Percentiles rank a stretch among this genome's conserved stretches.
phyloP scores from a whole-genome alignment of 768 basidiomycete genomes.

The Leccinum fibrillosum region DNA sequence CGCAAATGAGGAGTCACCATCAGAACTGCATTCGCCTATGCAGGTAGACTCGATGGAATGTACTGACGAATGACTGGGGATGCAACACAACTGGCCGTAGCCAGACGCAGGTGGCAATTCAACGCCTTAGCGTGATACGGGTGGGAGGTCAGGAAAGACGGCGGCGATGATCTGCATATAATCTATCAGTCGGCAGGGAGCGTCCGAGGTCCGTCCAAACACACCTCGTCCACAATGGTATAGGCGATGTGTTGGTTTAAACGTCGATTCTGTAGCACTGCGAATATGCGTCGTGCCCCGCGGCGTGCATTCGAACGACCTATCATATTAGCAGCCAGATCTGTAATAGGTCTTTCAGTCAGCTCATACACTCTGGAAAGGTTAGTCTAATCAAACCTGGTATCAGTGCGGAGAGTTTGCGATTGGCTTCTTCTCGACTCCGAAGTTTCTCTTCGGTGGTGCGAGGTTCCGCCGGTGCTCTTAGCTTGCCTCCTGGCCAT shows the following conservation, averaged over 20 bases:
- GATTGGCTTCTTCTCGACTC: constrained; percentile 84
- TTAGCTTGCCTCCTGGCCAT: constrained; percentile 85
- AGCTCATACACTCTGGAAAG: background rate
- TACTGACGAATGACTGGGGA: constrained; percentile 1
- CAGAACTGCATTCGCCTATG: constrained; percentile 13
- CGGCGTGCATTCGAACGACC: constrained; percentile 94
- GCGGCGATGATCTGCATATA: constrained; percentile 49
- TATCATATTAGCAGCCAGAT: constrained; percentile 96
- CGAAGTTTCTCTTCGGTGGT: constrained; percentile 75
- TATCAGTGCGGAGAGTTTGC: constrained; percentile 85
- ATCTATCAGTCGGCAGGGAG: constrained; percentile 4
- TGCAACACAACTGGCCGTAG: background rate
- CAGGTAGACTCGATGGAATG: constrained; percentile 12
- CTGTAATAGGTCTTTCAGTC: constrained; percentile 37
- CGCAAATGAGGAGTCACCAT: background rate
- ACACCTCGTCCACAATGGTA: constrained; percentile 86
- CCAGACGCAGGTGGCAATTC: background rate
- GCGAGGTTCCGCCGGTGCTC: constrained; percentile 57
- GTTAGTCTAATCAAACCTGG: constrained; percentile 56
- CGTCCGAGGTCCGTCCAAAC: constrained; percentile 13
- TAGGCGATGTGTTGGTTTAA: constrained; percentile 92
- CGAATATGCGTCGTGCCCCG: constrained; percentile 89
- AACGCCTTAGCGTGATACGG: constrained; percentile 6
- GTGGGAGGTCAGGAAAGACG: constrained; percentile 52
- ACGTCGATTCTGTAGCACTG: constrained; percentile 90